These are phyloP conservation scores for Fusarium poae DNA, from an alignment of 2,329 filamentous ascomycete genomes.

Conservation along the genomic window DNA sequence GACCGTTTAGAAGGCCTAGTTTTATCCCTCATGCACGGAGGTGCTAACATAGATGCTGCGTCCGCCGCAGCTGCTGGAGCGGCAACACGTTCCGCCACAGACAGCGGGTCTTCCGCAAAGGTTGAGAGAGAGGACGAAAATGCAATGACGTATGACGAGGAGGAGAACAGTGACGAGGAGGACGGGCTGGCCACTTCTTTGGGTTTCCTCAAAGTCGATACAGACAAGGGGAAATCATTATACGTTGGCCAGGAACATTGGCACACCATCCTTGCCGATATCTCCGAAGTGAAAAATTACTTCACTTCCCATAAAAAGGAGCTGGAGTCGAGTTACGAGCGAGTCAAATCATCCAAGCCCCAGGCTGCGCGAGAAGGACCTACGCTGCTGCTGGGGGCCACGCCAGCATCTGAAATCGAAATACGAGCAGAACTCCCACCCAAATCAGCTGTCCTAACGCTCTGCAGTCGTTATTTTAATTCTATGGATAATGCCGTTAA, in stretches of 20 bases:
- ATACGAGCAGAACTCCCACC: constrained; percentile 83
- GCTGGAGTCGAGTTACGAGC: constrained; percentile 83
- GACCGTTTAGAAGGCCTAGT: constrained; percentile 94
- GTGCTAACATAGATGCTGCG: constrained; percentile 64
- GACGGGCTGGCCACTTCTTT: constrained; percentile 77
- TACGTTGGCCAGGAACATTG: constrained; percentile 88
- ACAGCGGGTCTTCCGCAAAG: constrained; percentile 60
- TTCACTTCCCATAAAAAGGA: constrained; percentile 90
- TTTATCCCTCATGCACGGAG: constrained; percentile 92
- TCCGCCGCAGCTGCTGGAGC: constrained; percentile 54
- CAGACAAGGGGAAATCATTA: constrained; percentile 80
- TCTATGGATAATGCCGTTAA: constrained; percentile 78
- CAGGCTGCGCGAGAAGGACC: constrained; percentile 72
- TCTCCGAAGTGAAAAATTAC: constrained; percentile 93
- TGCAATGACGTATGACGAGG: constrained; percentile 60
- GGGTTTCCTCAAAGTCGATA: constrained; percentile 85
- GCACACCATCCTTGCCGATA: constrained; percentile 83
- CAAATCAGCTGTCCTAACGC: constrained; percentile 83
- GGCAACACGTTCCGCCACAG: constrained; percentile 55
- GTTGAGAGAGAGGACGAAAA: constrained; percentile 70
- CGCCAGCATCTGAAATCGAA: constrained; percentile 79
- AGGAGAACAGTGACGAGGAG: constrained; percentile 77
- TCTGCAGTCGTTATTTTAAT: constrained; percentile 92
- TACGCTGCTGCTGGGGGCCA: constrained; percentile 82
- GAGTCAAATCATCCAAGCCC: constrained; percentile 77